phyloP scores from a whole-genome alignment of 441 rosid species.

The Sinapis alba region DNA sequence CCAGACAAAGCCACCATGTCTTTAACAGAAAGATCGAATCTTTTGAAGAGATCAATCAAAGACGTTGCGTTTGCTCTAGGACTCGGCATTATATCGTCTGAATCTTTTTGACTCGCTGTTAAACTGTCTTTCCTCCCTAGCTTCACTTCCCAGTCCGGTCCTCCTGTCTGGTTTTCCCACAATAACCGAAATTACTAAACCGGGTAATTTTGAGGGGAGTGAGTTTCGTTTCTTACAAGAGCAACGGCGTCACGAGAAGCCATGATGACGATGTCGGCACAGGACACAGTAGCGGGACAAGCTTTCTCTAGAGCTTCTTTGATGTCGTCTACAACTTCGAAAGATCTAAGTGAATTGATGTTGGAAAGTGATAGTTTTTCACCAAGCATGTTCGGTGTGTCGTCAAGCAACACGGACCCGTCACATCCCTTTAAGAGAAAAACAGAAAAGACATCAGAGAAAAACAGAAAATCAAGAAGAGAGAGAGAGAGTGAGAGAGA shows the following conservation, averaged over 20 bases:
- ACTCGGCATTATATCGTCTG: slow-evolving; percentile 83
- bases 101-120: slow-evolving; percentile 76
- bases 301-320: slow-evolving; percentile 77
- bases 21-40: slow-evolving; percentile 65
- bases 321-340: slow-evolving; percentile 69
- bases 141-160: slow-evolving; percentile 90
- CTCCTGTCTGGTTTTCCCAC: slow-evolving; percentile 68
- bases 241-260: slow-evolving; percentile 92
- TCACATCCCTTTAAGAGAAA: slow-evolving; percentile 74
- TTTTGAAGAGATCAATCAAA: slow-evolving; percentile 62
- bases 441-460: background rate
- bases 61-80: slow-evolving; percentile 82
- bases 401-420: slow-evolving; percentile 88
- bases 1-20: slow-evolving; percentile 95
- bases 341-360: slow-evolving; percentile 81
- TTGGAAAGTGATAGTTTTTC: slow-evolving; percentile 87
- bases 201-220: background rate
- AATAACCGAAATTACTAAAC: slow-evolving; percentile 2
- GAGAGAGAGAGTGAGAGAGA: background rate
- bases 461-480: background rate
- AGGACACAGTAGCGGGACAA: slow-evolving; percentile 82
- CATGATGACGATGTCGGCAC: slow-evolving; percentile 89
- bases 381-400: slow-evolving; percentile 81
- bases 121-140: slow-evolving; percentile 86
- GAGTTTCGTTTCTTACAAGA: slow-evolving; percentile 50